phyloP scores from a whole-genome alignment of 208 protist species.

The Crithidia sp. region DNA sequence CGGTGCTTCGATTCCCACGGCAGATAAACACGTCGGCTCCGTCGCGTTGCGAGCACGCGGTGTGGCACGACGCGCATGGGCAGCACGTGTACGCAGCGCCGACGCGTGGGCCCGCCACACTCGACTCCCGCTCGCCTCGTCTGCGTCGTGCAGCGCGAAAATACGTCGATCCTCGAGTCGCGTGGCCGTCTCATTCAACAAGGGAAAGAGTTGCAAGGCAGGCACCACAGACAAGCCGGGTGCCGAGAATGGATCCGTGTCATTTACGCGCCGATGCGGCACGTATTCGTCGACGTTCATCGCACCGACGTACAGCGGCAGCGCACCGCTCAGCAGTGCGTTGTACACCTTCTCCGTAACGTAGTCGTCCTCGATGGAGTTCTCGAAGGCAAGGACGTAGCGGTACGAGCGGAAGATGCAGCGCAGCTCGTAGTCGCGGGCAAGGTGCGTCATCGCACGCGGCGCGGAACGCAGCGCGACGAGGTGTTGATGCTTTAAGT shows the following conservation, averaged over 20 bases:
- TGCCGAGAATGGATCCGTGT: too few species aligned
- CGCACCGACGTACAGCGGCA: conserved; percentile 57
- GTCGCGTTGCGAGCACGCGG: background rate
- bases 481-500: background rate
- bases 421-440: conserved; percentile 18
- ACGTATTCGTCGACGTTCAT: conserved; percentile 53
- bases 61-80: background rate
- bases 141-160: background rate
- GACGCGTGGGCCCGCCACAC: conserved; percentile 12
- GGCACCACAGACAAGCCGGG: conserved; percentile 6
- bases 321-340: conserved; percentile 43
- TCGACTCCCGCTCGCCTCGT: conserved; percentile 6
- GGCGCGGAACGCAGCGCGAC: background rate
- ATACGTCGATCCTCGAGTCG: conserved; percentile 14
- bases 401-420: conserved; percentile 49
- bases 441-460: background rate
- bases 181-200: conserved; percentile 26
- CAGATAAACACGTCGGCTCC: background rate
- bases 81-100: conserved; percentile 3
- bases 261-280: conserved; percentile 5
- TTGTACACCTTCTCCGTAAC: conserved; percentile 81
- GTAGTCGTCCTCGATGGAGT: conserved; percentile 60
- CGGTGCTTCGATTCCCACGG: background rate
- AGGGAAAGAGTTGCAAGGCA: conserved; percentile 23
- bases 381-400: conserved; percentile 54